Conservation (phyloP, 169 alveolate genomes). For the Babesia divergens region DNA sequence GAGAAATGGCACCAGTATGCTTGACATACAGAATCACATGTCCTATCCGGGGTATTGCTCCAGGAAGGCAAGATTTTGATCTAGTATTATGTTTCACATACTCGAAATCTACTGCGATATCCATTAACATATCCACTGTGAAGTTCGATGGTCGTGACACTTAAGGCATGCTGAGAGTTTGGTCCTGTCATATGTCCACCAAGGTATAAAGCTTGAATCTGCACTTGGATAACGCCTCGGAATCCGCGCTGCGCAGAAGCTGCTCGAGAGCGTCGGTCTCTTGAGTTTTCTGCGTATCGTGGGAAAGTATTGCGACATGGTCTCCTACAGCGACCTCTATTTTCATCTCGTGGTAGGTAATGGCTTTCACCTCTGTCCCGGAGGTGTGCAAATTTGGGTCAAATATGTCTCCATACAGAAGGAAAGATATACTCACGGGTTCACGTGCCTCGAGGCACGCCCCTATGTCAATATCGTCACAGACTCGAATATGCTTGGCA, state of each 20-base stretch:
- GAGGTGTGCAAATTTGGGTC: conserved; percentile 40
- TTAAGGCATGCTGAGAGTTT: no score
- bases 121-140: no score
- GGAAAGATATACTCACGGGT: conserved; percentile 11
- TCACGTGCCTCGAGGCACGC: background rate
- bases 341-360: conserved; percentile 67
- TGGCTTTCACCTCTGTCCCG: conserved; percentile 77
- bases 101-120: no score
- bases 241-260: background rate
- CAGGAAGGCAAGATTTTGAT: no score
- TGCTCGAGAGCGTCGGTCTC: background rate
- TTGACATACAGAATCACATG: no score
- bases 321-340: conserved; percentile 11
- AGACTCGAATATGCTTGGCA: conserved; percentile 43
- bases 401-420: conserved; percentile 64
- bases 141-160: no score
- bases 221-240: background rate
- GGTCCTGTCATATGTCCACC: conserved; percentile 39
- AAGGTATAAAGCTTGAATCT: conserved; percentile 14
- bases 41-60: no score
- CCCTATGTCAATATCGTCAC: background rate
- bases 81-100: no score
- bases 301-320: background rate
- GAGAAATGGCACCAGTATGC: no score
- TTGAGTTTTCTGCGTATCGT: background rate